Base-by-base conservation (phyloP, 2,329 filamentous ascomycete species). In the Mycosphaerella sp. region DNA sequence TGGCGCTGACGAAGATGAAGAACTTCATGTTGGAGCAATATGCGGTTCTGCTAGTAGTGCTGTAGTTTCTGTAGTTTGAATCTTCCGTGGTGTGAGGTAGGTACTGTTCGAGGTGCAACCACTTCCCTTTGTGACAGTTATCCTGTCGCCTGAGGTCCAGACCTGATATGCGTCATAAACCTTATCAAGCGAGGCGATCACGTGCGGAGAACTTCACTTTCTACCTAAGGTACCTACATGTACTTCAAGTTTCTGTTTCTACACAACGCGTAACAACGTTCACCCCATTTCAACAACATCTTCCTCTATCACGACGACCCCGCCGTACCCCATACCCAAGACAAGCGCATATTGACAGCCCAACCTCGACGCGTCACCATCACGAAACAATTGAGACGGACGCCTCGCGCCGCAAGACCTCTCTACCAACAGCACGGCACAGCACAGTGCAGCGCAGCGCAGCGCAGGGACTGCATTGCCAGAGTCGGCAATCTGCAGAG, bases 21-120 rank as follows among this genome's bases (percentile, higher is more conserved):
- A 66, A 60, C 48, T 64, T 67, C 68, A 70, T 70, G 23, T 17
- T 14, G 40, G 42, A 14, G 47, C 23, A 40, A 14, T 12, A 12
- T 17, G 40, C 14, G 32, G 26, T 34, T 26, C 31, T 44, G 23
- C 41, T 3, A 44, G 40, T 51, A 34, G 29, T 40, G 48, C 26
- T 4, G 26, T 29, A 4, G 3, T 6, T 6, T 29, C 6, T 29
- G 26, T 29, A 6, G 26, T 29, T 29, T 4, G 26, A 6, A 6
- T 29, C 6, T 29, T 29, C 26, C 26, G 26, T 29, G 26, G 26
- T 29, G 26, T 29, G 26, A 29, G 4, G 26, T 4, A 7, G 14
- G 14, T 17, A 17, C 5, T 29, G 26, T 29, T 29, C 6, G 3
- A 29, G 26, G 26, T 29, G 26, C 26, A 29, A 29, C 26, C 6